Conservation (phyloP, 2,329 filamentous ascomycete species). For the Bipolaris bicolor region DNA sequence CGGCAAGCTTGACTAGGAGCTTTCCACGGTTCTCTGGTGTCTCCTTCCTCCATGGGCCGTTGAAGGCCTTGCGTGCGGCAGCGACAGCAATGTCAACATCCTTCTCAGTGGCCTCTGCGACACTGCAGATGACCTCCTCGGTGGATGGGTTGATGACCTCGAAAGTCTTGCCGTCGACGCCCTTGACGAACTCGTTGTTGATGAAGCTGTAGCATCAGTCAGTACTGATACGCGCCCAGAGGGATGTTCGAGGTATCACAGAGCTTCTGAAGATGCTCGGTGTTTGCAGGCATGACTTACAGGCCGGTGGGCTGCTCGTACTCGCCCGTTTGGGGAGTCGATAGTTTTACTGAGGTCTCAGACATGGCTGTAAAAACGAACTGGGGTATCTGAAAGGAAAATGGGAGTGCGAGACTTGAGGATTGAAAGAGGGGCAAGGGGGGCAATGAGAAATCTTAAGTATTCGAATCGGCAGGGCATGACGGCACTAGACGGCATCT, state of each 20-base stretch:
- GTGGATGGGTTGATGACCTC: constrained; percentile 89
- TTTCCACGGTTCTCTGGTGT: constrained; percentile 74
- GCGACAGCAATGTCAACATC: constrained; percentile 80
- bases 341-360: constrained; percentile 62
- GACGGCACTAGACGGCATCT: constrained; percentile 32
- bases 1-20: constrained; percentile 76
- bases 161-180: constrained; percentile 86
- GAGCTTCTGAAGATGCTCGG: constrained; percentile 16
- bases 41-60: constrained; percentile 71
- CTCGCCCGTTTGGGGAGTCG: constrained; percentile 70
- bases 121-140: constrained; percentile 82
- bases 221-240: constrained; percentile 12
- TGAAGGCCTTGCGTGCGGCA: constrained; percentile 85
- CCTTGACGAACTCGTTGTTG: constrained; percentile 88
- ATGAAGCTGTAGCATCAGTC: constrained; percentile 68
- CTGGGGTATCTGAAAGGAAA: constrained; percentile 38
- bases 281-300: constrained; percentile 47
- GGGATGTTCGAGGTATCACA: background rate
- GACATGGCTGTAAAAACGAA: constrained; percentile 50
- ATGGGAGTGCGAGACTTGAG: constrained; percentile 17
- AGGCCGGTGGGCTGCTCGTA: constrained; percentile 61
- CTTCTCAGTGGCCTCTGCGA: constrained; percentile 87
- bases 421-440: constrained; percentile 29
- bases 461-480: constrained; percentile 27
- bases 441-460: constrained; percentile 37